These are phyloP conservation scores for Biscogniauxia marginata DNA, from an alignment of 2,329 filamentous ascomycete species.

Conservation along the genomic window DNA sequence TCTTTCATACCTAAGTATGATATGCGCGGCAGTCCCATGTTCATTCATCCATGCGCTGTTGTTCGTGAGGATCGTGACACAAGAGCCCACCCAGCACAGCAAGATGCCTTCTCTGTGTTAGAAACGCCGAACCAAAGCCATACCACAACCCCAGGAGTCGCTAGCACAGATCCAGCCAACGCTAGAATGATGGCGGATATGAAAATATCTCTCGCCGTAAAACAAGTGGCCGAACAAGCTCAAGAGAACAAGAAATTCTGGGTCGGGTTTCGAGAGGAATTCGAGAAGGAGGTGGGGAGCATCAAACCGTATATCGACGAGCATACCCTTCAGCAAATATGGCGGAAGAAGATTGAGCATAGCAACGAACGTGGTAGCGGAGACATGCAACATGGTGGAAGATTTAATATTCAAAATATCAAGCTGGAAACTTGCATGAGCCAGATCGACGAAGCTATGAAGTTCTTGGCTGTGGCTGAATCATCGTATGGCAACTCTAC, in stretches of 20 bases:
- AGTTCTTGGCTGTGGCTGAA: constrained; percentile 7
- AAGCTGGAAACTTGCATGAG: constrained; percentile 26
- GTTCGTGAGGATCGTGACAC: background rate
- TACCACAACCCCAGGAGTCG: background rate
- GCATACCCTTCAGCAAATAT: constrained; percentile 26
- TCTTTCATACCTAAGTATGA: background rate
- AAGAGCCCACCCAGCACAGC: background rate
- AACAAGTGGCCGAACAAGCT: constrained; percentile 25
- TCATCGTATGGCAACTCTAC: constrained; percentile 4
- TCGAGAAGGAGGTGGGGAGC: constrained; percentile 21
- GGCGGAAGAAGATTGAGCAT: constrained; percentile 25
- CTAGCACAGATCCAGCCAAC: background rate
- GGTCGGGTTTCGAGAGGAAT: constrained; percentile 22
- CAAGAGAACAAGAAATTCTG: constrained; percentile 25
- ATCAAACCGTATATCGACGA: constrained; percentile 24
- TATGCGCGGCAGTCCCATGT: constrained; percentile 9
- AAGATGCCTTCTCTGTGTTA: background rate
- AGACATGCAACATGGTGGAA: constrained; percentile 15
- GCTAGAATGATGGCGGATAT: constrained; percentile 19
- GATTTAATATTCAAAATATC: constrained; percentile 24
- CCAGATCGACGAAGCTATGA: constrained; percentile 22
- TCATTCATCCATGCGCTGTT: constrained; percentile 17
- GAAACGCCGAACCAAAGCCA: background rate
- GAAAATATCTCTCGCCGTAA: constrained; percentile 26
- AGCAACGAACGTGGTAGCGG: constrained; percentile 14